phyloP scores from a whole-genome alignment of 169 alveolate species.

The Ichthyophthirius multifiliis region DNA sequence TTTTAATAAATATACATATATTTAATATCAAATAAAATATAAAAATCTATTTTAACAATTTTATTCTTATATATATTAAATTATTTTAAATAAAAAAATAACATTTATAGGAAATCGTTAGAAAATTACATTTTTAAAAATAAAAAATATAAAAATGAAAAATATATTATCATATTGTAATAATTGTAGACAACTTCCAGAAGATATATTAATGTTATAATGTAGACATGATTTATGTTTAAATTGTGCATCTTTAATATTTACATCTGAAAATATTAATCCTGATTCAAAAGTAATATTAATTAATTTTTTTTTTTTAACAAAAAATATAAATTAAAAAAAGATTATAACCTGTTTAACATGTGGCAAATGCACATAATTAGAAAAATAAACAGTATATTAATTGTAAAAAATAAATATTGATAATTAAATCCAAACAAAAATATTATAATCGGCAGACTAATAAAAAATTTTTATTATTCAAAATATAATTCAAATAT shows the following conservation, averaged over 20 bases:
- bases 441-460: too few species aligned
- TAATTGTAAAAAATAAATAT: background rate
- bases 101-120: too few species aligned
- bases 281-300: background rate
- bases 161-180: slow-evolving; percentile 45
- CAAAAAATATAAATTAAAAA: background rate
- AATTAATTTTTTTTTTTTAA: too few species aligned
- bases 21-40: too few species aligned
- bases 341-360: background rate
- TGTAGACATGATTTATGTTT: slow-evolving; percentile 84
- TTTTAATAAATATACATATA: too few species aligned
- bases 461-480: too few species aligned
- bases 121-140: too few species aligned
- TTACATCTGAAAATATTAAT: slow-evolving; percentile 10
- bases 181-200: slow-evolving; percentile 61
- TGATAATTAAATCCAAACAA: background rate
- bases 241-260: slow-evolving; percentile 66
- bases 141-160: too few species aligned
- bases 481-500: too few species aligned
- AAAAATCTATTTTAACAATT: too few species aligned
- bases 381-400: background rate
- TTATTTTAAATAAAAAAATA: too few species aligned
- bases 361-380: background rate
- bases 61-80: too few species aligned
- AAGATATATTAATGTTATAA: slow-evolving; percentile 71